These are phyloP conservation scores for Dryas octopetala DNA, from an alignment of 306 rosid genomes.

Conservation along the genomic window DNA sequence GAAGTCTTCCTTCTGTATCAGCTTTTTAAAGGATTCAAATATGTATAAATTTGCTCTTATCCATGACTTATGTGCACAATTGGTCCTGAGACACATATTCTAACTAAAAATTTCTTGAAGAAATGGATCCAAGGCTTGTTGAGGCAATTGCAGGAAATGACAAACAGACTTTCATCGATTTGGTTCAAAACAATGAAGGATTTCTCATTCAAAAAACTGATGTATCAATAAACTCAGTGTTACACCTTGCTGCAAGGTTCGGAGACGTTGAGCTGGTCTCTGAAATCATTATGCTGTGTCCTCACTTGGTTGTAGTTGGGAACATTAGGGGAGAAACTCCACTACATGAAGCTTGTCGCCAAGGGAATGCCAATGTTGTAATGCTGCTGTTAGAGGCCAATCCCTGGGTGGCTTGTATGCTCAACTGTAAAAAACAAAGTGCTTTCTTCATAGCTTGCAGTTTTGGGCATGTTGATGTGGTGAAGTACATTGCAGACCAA, in stretches of 20 bases:
- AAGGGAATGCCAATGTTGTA: slow-evolving; percentile 42
- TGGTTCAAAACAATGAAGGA: slow-evolving; percentile 42
- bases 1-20: too few species aligned
- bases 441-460: slow-evolving; percentile 55
- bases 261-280: slow-evolving; percentile 45
- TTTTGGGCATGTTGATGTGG: slow-evolving; percentile 54
- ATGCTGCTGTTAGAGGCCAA: slow-evolving; percentile 45
- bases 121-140: slow-evolving; percentile 48
- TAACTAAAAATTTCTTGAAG: neutral
- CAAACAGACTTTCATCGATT: slow-evolving; percentile 21
- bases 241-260: slow-evolving; percentile 60
- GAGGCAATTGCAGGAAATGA: slow-evolving; percentile 49
- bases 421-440: slow-evolving; percentile 34
- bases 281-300: slow-evolving; percentile 43
- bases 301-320: slow-evolving; percentile 53
- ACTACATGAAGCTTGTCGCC: slow-evolving; percentile 59
- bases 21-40: too few species aligned
- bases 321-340: slow-evolving; percentile 60
- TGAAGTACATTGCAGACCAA: slow-evolving; percentile 39
- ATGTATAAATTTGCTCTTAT: too few species aligned
- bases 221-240: slow-evolving; percentile 35
- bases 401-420: slow-evolving; percentile 37
- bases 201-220: slow-evolving; percentile 43
- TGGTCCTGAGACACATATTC: too few species aligned
- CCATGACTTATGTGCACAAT: too few species aligned